A percentile compares a stretch with the other conserved stretches of the same genome.
Evolutionary conservation across 306 rosid species (phyloP).

Genomic region (Amphicarpaea edgeworthii): DNA sequence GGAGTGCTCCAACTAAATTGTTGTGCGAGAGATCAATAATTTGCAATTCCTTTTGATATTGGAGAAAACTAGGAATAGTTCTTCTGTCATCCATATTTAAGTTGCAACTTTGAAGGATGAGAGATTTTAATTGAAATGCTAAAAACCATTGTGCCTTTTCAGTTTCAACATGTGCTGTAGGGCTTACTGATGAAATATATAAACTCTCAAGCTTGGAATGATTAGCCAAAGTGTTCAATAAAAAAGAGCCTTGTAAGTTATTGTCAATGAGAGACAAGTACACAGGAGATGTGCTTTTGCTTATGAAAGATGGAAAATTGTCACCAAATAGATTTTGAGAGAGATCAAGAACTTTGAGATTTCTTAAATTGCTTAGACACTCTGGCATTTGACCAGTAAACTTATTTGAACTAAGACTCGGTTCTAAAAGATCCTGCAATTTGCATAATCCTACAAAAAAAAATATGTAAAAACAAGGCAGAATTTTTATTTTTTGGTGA

Average conservation of each 20-base stretch:
- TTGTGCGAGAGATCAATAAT: constrained; percentile 28
- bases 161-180: constrained; percentile 28
- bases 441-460: constrained; percentile 30
- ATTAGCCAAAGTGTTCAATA: constrained; percentile 40
- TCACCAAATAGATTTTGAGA: neutral
- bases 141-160: constrained; percentile 38
- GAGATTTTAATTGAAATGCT: constrained; percentile 40
- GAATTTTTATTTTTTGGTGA: no score
- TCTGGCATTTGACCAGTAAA: neutral
- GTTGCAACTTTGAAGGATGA: constrained; percentile 25
- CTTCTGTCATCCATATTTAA: constrained; percentile 15
- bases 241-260: constrained; percentile 36
- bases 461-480: no score
- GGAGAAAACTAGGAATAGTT: constrained; percentile 40
- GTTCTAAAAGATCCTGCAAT: constrained; percentile 1
- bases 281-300: neutral
- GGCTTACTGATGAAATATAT: neutral
- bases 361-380: constrained; percentile 23
- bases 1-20: constrained; percentile 37
- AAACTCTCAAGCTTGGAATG: constrained; percentile 40
- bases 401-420: neutral
- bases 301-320: constrained; percentile 6
- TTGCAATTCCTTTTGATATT: constrained; percentile 21
- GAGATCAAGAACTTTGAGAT: constrained; percentile 33
- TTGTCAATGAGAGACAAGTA: constrained; percentile 29